A percentile compares a stretch with the other conserved stretches of the same genome.
Conservation (phyloP, 2,329 filamentous ascomycete species). For the Fulvia fulva region DNA sequence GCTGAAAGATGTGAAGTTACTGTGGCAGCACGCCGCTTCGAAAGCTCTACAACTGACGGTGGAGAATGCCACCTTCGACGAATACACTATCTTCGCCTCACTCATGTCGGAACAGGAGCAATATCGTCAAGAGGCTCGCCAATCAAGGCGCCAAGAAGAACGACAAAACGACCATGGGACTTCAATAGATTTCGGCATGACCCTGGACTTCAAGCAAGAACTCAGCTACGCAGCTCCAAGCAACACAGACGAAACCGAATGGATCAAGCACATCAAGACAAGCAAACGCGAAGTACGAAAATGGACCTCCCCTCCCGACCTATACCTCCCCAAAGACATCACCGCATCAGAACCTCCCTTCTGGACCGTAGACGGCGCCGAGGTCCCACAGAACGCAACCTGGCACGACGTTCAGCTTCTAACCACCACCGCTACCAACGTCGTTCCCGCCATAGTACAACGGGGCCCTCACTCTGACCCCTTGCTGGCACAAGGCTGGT, state of each 20-base stretch:
- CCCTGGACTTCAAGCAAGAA: constrained; percentile 3
- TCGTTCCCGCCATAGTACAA: constrained; percentile 12
- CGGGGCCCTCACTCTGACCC: background rate
- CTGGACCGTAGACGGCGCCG: constrained; percentile 7
- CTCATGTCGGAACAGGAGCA: constrained; percentile 3
- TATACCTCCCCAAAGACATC: constrained; percentile 11
- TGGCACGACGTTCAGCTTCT: constrained; percentile 14
- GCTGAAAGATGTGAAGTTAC: constrained; percentile 1
- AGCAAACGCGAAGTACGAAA: background rate
- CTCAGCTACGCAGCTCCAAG: constrained; percentile 4
- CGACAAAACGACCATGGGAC: background rate
- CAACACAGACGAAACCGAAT: background rate
- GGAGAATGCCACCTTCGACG: constrained; percentile 1
- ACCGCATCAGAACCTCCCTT: constrained; percentile 12
- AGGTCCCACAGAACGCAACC: background rate
- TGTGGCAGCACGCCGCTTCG: constrained; percentile 7
- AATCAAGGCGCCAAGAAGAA: background rate
- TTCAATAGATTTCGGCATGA: constrained; percentile 3
- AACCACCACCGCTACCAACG: background rate
- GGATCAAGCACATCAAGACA: constrained; percentile 1
- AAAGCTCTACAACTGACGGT: background rate
- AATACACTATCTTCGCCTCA: constrained; percentile 9
- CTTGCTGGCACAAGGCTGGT: constrained; percentile 1
- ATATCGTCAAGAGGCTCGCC: background rate
- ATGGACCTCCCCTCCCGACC: background rate